phyloP scores from a whole-genome alignment of 2,329 filamentous ascomycete genomes.

The Juglanconis juglandina region DNA sequence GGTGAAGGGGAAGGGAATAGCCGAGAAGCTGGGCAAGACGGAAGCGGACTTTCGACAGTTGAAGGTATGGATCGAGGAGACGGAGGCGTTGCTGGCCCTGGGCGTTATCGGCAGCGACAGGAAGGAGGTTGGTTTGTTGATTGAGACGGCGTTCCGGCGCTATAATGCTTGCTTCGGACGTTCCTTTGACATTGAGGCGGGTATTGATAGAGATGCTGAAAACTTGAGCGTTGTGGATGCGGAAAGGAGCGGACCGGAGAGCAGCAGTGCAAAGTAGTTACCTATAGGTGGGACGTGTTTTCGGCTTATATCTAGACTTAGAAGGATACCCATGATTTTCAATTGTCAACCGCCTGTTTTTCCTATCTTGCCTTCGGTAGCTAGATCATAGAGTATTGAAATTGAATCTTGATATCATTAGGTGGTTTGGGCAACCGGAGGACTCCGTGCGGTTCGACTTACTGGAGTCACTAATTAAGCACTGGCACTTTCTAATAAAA shows the following conservation, averaged over 20 bases:
- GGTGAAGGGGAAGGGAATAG: conserved; percentile 55
- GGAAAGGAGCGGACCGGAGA: background rate
- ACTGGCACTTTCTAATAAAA: no score
- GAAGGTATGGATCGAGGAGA: conserved; percentile 53
- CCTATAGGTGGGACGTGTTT: no score
- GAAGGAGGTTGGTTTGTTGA: conserved; percentile 39
- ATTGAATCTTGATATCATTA: no score
- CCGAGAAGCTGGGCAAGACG: conserved; percentile 47
- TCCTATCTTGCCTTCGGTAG: no score
- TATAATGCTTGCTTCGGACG: conserved; percentile 34
- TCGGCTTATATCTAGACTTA: no score
- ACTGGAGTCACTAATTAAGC: no score
- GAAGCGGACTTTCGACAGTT: conserved; percentile 43
- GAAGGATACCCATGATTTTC: no score
- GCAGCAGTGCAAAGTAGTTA: no score
- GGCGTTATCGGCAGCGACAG: conserved; percentile 40
- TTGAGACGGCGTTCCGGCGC: conserved; percentile 40
- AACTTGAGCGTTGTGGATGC: background rate
- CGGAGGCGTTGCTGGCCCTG: conserved; percentile 40
- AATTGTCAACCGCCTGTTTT: no score
- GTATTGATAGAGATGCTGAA: background rate
- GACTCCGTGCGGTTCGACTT: no score
- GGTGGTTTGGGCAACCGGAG: no score
- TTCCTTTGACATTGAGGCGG: conserved; percentile 7
- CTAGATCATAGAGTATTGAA: no score